Evolutionary conservation across 768 basidiomycete genomes (phyloP), one percentile per base, ranked within the genome.

Genomic region (Mycena filopes): DNA sequence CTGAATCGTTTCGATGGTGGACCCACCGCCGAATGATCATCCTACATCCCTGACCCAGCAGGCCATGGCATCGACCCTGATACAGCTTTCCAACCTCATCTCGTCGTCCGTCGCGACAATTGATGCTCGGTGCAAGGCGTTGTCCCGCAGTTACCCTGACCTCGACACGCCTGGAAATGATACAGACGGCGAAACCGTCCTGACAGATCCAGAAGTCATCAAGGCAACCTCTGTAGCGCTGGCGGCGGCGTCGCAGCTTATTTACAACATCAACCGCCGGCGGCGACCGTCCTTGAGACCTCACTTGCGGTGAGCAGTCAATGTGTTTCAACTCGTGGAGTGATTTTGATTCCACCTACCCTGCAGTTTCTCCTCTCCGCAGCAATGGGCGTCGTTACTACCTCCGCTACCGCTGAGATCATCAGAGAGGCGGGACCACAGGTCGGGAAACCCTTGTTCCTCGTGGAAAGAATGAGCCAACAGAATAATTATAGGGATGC

Each of bases 401-500:
- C 71, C 23, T 65, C 71, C 1, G 66, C 75, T 33, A 73, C 76
- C 11, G 69, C 71, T 9, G 75, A 77, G 43, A 74, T 78, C 21
- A 66, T 78, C 23, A 54, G 72, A 1, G 74, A 74, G 41, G 75
- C 75, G 2, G 78, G 77, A 3, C 65, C 70, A 3, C 61, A 73
- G 64, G 76, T 75, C n/a, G n/a, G n/a, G n/a, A n/a, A 29, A 13
- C 55, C 65, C 21, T 23, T 23, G 9, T 23, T 8, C 45, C 12
- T 23, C 21, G 7, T 46, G 45, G n/a, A 11, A 9, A 10, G 10
- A 25, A 11, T 23, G 45, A 20, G 18, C 42, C 18, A 43, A 8
- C 18, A 3, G 11, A 25, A 46, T 25, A 25, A 10, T 23, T 25
- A 71, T n/a, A n/a, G n/a, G 74, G 74, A 7, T 60, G 74, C 20